These are phyloP conservation scores for Ophiobolus disseminans DNA, from an alignment of 2,329 filamentous ascomycete genomes.

Conservation along the genomic window DNA sequence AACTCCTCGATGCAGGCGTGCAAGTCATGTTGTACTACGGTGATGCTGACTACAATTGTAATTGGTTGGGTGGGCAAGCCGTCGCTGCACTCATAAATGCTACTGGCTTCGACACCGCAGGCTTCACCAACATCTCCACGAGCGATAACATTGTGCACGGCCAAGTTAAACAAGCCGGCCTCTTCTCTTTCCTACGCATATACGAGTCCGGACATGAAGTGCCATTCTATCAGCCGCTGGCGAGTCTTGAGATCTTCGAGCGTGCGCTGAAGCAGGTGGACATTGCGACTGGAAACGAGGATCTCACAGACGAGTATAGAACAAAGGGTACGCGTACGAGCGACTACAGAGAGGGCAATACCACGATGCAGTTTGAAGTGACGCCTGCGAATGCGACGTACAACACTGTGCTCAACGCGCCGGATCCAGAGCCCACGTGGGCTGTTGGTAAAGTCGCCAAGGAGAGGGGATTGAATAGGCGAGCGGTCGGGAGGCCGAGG, in stretches of 20 bases:
- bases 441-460: slow-evolving; percentile 12
- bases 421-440: slow-evolving; percentile 48
- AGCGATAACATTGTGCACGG: slow-evolving; percentile 59
- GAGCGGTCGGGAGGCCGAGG: slow-evolving; percentile 20
- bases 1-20: slow-evolving; percentile 50
- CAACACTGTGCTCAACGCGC: slow-evolving; percentile 53
- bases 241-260: slow-evolving; percentile 58
- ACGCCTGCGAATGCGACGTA: slow-evolving; percentile 56
- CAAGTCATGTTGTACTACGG: slow-evolving; percentile 55
- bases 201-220: slow-evolving; percentile 60
- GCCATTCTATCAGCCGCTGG: slow-evolving; percentile 63
- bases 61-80: slow-evolving; percentile 55
- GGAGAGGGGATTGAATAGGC: slow-evolving; percentile 23
- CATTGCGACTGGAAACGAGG: slow-evolving; percentile 56
- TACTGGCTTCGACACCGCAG: slow-evolving; percentile 53
- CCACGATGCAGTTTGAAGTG: slow-evolving; percentile 55
- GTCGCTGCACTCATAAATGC: slow-evolving; percentile 52
- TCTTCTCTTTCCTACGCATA: slow-evolving; percentile 60
- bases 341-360: slow-evolving; percentile 53
- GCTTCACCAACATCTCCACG: slow-evolving; percentile 57
- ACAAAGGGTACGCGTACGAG: slow-evolving; percentile 47
- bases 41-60: slow-evolving; percentile 59
- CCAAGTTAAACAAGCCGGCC: slow-evolving; percentile 60
- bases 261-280: slow-evolving; percentile 58
- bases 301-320: slow-evolving; percentile 35